phyloP scores from a whole-genome alignment of 495 filamentous ascomycete genomes.

The Penicillium argentinense region DNA sequence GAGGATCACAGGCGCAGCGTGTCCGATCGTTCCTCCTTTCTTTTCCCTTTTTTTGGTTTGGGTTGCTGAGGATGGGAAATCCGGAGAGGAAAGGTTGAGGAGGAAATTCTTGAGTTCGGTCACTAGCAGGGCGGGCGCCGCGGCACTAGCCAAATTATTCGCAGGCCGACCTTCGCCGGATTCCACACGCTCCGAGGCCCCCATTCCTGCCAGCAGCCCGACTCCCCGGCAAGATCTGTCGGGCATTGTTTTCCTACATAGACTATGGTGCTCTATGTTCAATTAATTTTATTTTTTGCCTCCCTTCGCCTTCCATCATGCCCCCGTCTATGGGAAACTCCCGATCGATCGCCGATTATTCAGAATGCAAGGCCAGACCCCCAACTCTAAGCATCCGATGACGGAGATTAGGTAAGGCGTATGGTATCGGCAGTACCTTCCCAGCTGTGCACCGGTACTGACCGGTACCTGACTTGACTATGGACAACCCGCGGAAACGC shows the following conservation, averaged over 20 bases:
- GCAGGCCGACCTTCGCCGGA: slow-evolving; percentile 19
- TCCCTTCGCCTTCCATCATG: background rate
- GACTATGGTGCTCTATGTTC: no score
- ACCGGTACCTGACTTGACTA: slow-evolving; percentile 5
- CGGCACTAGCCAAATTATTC: slow-evolving; percentile 16
- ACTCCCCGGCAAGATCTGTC: slow-evolving; percentile 1
- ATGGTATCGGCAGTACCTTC: slow-evolving; percentile 8
- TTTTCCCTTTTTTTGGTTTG: background rate
- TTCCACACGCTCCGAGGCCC: slow-evolving; percentile 12
- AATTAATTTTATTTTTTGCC: no score
- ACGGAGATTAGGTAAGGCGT: slow-evolving; percentile 17
- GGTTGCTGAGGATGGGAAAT: background rate
- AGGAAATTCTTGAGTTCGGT: slow-evolving; percentile 1
- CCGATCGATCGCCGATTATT: slow-evolving; percentile 9
- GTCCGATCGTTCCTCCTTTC: background rate
- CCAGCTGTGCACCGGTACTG: background rate
- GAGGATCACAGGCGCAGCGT: background rate
- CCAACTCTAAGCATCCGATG: slow-evolving; percentile 10
- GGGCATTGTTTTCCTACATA: background rate
- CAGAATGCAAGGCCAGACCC: slow-evolving; percentile 8
- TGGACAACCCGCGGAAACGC: background rate
- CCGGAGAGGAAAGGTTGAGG: slow-evolving; percentile 1
- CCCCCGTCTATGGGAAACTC: background rate
- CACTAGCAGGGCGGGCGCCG: background rate
- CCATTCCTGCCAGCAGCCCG: slow-evolving; percentile 2